A percentile compares a stretch with the other conserved stretches of the same genome.
Evolutionary conservation across 1,139 yeast genomes (phyloP).

Genomic region (Yamadazyma triangularis): DNA sequence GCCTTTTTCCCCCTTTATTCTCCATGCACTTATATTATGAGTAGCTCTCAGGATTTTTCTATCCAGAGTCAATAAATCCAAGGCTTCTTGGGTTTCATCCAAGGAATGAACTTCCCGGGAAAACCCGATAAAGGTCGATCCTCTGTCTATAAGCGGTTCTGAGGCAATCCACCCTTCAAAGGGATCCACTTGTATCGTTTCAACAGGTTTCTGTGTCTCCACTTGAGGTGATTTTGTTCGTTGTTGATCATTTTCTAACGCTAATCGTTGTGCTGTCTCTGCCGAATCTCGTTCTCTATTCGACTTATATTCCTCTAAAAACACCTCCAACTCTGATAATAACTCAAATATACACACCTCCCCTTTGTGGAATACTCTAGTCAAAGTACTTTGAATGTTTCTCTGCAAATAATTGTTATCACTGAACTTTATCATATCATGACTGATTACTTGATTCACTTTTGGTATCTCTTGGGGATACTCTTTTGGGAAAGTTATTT

Average conservation of each 20-base stretch:
- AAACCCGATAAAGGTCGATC: conserved; percentile 80
- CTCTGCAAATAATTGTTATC: conserved; percentile 43
- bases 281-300: conserved; percentile 2
- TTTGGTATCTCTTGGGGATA: conserved; percentile 69
- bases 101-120: conserved; percentile 59
- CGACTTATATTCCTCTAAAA: conserved; percentile 32
- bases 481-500: conserved; percentile 60
- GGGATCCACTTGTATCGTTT: conserved; percentile 26
- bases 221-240: not conserved
- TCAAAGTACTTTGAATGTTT: conserved; percentile 46
- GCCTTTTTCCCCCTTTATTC: conserved; percentile 55
- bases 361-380: conserved; percentile 47
- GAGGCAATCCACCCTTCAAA: conserved; percentile 71
- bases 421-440: conserved; percentile 24
- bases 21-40: conserved; percentile 85
- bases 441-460: conserved; percentile 46
- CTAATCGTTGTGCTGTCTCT: conserved; percentile 4
- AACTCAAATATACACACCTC: conserved; percentile 79
- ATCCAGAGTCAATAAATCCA: conserved; percentile 56
- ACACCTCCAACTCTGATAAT: conserved; percentile 57
- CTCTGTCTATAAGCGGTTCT: conserved; percentile 76
- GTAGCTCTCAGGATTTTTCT: conserved; percentile 62
- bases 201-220: no score
- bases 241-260: conserved; percentile 7
- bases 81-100: conserved; percentile 54